These are phyloP conservation scores for Alnus rubra DNA, from an alignment of 306 rosid genomes.

Conservation along the genomic window DNA sequence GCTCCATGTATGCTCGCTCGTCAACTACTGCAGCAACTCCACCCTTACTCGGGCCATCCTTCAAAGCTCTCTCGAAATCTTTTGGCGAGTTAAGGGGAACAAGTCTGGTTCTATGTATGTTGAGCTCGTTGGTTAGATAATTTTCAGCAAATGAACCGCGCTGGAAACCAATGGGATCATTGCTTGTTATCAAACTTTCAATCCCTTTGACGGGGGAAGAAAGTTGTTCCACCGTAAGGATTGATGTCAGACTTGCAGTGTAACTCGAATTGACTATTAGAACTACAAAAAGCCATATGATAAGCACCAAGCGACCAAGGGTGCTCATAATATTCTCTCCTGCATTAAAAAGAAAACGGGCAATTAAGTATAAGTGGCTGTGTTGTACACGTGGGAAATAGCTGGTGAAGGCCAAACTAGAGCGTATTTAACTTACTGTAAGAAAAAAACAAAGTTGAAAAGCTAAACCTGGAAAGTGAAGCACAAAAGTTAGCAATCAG, in stretches of 20 bases:
- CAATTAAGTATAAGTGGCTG: not conserved
- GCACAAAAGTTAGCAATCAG: slow-evolving; percentile 8
- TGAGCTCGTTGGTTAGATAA: slow-evolving; percentile 61
- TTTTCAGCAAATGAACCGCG: slow-evolving; percentile 65
- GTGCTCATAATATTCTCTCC: slow-evolving; percentile 93
- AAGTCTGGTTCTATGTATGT: slow-evolving; percentile 63
- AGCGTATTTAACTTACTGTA: slow-evolving; percentile 28
- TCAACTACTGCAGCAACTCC: slow-evolving; percentile 86
- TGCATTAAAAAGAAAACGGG: slow-evolving; percentile 24
- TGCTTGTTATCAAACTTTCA: slow-evolving; percentile 51
- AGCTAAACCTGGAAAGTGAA: slow-evolving; percentile 64
- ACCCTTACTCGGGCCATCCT: slow-evolving; percentile 65
- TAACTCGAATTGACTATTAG: slow-evolving; percentile 91
- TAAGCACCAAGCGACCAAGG: slow-evolving; percentile 78
- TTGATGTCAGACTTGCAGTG: slow-evolving; percentile 93
- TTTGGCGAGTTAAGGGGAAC: slow-evolving; percentile 59
- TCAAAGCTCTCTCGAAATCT: slow-evolving; percentile 62
- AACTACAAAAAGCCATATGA: slow-evolving; percentile 89
- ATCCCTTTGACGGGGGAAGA: slow-evolving; percentile 80
- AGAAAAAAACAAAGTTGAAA: slow-evolving; percentile 56
- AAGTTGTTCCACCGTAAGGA: slow-evolving; percentile 88
- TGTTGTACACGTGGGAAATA: not conserved
- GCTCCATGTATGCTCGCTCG: slow-evolving; percentile 75
- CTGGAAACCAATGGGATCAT: slow-evolving; percentile 73
- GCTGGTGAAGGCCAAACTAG: not conserved